phyloP scores from a whole-genome alignment of 2,329 filamentous ascomycete genomes.

The Cercospora sojina region DNA sequence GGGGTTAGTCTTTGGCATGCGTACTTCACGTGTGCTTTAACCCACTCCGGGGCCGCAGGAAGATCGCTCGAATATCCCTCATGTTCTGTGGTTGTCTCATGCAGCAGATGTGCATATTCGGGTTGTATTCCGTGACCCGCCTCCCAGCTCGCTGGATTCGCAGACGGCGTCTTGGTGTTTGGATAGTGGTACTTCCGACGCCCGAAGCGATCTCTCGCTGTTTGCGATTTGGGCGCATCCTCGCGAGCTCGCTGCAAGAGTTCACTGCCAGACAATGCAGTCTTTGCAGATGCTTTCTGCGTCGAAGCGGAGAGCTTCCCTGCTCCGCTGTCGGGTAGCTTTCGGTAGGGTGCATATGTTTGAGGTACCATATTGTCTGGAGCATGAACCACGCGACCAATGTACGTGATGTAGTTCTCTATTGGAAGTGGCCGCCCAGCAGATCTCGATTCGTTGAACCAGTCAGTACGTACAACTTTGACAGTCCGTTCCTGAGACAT shows the following conservation, averaged over 20 bases:
- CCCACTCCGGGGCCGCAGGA: slow-evolving; percentile 70
- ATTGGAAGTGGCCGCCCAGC: slow-evolving; percentile 47
- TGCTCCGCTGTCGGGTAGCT: slow-evolving; percentile 10
- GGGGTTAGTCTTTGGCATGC: slow-evolving; percentile 79
- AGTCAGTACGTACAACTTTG: slow-evolving; percentile 54
- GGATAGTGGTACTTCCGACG: slow-evolving; percentile 28
- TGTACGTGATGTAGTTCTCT: slow-evolving; percentile 53
- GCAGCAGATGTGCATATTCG: slow-evolving; percentile 52
- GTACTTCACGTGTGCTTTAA: slow-evolving; percentile 63
- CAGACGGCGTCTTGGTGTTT: slow-evolving; percentile 19
- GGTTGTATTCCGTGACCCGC: slow-evolving; percentile 35
- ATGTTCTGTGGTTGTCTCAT: slow-evolving; percentile 74
- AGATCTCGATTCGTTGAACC: slow-evolving; percentile 52
- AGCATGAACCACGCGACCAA: slow-evolving; percentile 46
- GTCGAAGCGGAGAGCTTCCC: slow-evolving; percentile 17
- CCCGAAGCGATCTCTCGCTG: slow-evolving; percentile 28
- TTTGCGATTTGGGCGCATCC: slow-evolving; percentile 28
- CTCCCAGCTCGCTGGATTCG: slow-evolving; percentile 30
- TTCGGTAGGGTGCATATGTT: slow-evolving; percentile 15
- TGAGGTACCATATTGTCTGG: slow-evolving; percentile 31
- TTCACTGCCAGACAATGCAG: slow-evolving; percentile 12
- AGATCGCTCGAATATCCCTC: slow-evolving; percentile 49
- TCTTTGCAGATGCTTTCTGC: slow-evolving; percentile 8
- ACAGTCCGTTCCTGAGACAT: slow-evolving; percentile 38
- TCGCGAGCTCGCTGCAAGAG: slow-evolving; percentile 57